Evolutionary conservation across 2,329 filamentous ascomycete genomes (phyloP), one percentile per base, ranked within the genome.

Genomic region (Sarocladium kiliense): DNA sequence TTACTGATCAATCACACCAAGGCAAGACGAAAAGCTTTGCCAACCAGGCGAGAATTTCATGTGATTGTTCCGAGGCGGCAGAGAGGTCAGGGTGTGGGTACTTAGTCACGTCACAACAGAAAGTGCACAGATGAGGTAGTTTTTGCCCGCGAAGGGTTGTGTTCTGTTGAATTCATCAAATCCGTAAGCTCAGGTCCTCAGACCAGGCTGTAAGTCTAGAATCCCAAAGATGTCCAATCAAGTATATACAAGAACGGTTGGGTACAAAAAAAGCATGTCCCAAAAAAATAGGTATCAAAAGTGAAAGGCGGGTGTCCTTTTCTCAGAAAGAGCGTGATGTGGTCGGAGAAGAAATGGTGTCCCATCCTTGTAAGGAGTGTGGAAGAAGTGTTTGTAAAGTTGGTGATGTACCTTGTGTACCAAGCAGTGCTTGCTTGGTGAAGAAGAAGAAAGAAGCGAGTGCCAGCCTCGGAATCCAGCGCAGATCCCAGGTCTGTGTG

Each of bases 401-500:
- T 58, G 57, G 60, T 55, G 50, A 53, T 54, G 56, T 55, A 51
- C 47, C 27, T 30, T 30, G 26, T 41, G 26, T 49, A 44, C 41
- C 41, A 47, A 47, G 27, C n/a, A 21, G 11, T 21, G 11, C 44
- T 30, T 34, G 9, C n/a, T 27, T 34, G 27, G 14, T 16, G 57
- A 60, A 61, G 58, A 51, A 54, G 53, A 58, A 66, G 57, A 59
- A 51, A 53, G 54, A 58, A 66, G 57, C 54, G 65, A 67, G 61
- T 64, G 65, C 64, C 63, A 67, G 65, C 57, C 61, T 60, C 58
- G 57, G 62, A 65, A 54, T 55, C 59, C 58, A 51, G 47, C 47
- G 47, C 47, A 51, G 47, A 51, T 51, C 47, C 47, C 18, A 51
- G 47, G 47, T 51, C 47, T 51, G 47, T 51, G 47, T 34, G 47